Percentiles rank a stretch among this genome's conserved stretches.
These are phyloP conservation scores for Globisporangium acanthophoron DNA, from an alignment of 352 stramenopile species.

Conservation along the genomic window DNA sequence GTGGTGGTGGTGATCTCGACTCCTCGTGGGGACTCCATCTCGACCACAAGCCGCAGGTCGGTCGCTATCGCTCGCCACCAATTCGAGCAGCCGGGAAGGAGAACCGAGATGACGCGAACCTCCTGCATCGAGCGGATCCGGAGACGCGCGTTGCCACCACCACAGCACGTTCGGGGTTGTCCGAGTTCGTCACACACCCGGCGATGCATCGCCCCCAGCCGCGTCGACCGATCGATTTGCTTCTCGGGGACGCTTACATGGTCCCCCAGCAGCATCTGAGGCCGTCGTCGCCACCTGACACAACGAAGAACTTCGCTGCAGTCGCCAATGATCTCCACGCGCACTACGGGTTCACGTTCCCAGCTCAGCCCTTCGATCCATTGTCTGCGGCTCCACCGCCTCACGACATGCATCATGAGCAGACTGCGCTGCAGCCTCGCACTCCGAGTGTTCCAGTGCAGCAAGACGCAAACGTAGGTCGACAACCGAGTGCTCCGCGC, in stretches of 20 bases:
- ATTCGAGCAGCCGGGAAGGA: neutral
- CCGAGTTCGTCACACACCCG: constrained; percentile 27
- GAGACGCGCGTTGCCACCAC: too few relatives aligned
- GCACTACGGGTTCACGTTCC: constrained; percentile 13
- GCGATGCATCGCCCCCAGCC: constrained; percentile 26
- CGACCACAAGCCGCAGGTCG: neutral
- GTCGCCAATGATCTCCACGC: constrained; percentile 1
- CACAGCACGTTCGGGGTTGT: constrained; percentile 4
- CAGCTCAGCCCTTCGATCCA: constrained; percentile 6
- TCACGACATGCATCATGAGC: neutral
- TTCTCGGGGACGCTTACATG: constrained; percentile 12
- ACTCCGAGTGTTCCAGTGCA: neutral
- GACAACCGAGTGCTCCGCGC: neutral
- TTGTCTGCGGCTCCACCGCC: neutral
- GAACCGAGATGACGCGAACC: neutral
- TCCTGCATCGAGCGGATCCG: neutral
- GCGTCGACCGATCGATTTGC: constrained; percentile 23
- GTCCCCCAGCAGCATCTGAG: neutral
- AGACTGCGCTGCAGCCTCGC: too few relatives aligned
- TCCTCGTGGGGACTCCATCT: neutral
- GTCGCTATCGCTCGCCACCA: constrained; percentile 1
- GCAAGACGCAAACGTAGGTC: neutral
- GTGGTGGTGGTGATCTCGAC: neutral
- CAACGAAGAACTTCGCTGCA: neutral
- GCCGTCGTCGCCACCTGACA: neutral